These are phyloP conservation scores for Tetrahymena malaccensis DNA, from an alignment of 73 alveolate genomes.

Conservation along the genomic window DNA sequence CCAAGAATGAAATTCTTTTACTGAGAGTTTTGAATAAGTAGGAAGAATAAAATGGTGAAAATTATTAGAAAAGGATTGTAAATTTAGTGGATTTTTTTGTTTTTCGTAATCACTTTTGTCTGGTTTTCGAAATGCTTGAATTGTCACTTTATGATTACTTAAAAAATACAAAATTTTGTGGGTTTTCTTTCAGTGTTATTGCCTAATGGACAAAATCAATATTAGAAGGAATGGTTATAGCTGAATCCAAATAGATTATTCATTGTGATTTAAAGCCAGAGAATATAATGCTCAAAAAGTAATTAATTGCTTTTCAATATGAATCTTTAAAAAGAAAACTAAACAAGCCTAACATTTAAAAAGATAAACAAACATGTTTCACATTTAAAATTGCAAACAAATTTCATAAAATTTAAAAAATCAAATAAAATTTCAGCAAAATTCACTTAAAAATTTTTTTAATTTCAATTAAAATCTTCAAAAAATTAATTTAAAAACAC, in stretches of 20 bases:
- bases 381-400: not conserved
- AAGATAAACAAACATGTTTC: too few relatives aligned
- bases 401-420: too few relatives aligned
- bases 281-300: constrained; percentile 23
- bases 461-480: too few relatives aligned
- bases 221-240: constrained; percentile 5
- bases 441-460: not conserved
- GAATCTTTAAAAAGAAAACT: too few relatives aligned
- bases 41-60: not conserved
- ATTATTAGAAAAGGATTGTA: not conserved
- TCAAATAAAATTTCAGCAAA: not conserved
- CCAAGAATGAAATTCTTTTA: constrained; percentile 7
- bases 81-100: constrained; percentile 13
- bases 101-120: constrained; percentile 27
- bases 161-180: constrained; percentile 1
- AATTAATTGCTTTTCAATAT: not conserved
- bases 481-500: not conserved
- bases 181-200: constrained; percentile 12
- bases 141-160: not conserved
- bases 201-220: constrained; percentile 8
- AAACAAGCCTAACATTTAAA: too few relatives aligned
- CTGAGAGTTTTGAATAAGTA: constrained; percentile 9
- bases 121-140: constrained; percentile 20
- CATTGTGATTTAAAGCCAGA: constrained; percentile 45
- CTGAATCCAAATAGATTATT: constrained; percentile 31